A percentile compares a stretch with the other conserved stretches of the same genome.
Conservation (phyloP, 2,329 filamentous ascomycete species). For the Kalmusia sp. region DNA sequence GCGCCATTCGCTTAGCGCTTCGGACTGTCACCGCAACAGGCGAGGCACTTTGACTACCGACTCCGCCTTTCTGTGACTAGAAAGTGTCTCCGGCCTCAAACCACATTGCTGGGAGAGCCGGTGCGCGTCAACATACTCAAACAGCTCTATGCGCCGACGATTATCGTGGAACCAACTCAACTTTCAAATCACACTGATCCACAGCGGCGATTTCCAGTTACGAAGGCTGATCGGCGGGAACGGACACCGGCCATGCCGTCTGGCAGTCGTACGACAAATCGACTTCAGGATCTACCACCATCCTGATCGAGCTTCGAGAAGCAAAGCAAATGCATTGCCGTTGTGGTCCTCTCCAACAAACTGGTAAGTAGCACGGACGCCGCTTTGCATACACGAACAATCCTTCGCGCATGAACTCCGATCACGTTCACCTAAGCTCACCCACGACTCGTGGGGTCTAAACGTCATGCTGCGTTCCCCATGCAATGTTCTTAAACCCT, state of each 20-base stretch:
- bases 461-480: constrained; percentile 3
- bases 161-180: no score
- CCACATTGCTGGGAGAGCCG: neutral
- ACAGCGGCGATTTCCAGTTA: no score
- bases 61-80: no score
- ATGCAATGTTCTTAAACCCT: neutral
- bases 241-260: no score
- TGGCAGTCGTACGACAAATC: no score
- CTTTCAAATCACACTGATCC: no score
- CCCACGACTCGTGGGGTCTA: neutral
- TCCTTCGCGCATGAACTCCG: neutral
- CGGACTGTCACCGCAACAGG: neutral
- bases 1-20: neutral
- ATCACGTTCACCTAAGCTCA: neutral
- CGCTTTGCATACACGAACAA: neutral
- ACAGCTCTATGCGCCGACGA: no score
- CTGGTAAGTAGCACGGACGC: neutral
- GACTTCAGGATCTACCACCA: no score
- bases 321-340: no score
- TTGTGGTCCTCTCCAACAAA: neutral
- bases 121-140: no score
- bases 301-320: no score
- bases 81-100: neutral
- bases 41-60: neutral
- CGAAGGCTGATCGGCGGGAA: no score